A percentile compares a stretch with the other conserved stretches of the same genome.
phyloP scores from a whole-genome alignment of 176 grass and related monocot species.

The Otatea glauca region DNA sequence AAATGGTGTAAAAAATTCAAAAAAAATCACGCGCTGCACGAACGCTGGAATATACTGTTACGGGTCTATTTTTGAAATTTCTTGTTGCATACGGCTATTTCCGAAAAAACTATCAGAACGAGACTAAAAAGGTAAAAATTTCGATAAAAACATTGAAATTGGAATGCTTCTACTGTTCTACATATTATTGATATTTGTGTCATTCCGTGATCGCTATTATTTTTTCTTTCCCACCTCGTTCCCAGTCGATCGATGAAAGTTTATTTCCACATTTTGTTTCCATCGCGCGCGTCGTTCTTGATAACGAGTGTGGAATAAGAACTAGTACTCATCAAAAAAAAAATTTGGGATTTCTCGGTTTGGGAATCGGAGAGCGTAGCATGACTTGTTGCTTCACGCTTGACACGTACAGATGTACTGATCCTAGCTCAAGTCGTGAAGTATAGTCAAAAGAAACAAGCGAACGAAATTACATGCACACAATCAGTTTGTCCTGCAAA shows the following conservation, averaged over 20 bases:
- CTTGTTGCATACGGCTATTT: too few relatives aligned
- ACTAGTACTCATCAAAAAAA: too few relatives aligned
- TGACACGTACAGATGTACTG: conserved; percentile 26
- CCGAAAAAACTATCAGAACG: too few relatives aligned
- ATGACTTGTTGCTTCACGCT: conserved; percentile 13
- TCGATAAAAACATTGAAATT: neutral
- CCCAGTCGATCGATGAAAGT: conserved; percentile 40
- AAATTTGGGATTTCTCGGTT: conserved; percentile 39
- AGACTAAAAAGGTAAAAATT: too few relatives aligned
- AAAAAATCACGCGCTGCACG: too few relatives aligned
- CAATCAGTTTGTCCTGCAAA: neutral
- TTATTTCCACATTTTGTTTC: neutral
- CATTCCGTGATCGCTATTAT: conserved; percentile 23
- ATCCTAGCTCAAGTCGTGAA: conserved; percentile 26
- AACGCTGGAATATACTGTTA: too few relatives aligned
- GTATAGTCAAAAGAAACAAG: neutral
- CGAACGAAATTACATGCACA: neutral
- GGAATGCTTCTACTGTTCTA: neutral
- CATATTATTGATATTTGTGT: conserved; percentile 25
- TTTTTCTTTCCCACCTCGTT: conserved; percentile 39
- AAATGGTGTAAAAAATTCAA: too few relatives aligned
- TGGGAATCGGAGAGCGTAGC: conserved; percentile 35
- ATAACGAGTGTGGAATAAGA: conserved; percentile 51
- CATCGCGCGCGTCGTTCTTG: conserved; percentile 27
- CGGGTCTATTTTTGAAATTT: too few relatives aligned